phyloP scores from a whole-genome alignment of 305 asterid genomes.

The Fraxinus angustifolia region DNA sequence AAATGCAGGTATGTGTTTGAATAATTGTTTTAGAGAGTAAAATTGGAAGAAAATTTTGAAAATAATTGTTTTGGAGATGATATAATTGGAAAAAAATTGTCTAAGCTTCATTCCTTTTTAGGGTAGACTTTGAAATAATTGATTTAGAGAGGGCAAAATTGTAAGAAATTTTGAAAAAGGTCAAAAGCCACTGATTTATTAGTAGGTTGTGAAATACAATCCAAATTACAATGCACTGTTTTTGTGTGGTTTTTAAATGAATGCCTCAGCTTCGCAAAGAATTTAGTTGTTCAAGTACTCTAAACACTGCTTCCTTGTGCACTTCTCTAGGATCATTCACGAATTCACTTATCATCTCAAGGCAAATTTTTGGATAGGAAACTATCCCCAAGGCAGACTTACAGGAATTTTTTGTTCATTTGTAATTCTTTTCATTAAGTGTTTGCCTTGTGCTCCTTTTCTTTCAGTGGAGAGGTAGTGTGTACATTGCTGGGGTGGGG shows the following conservation, averaged over 20 bases:
- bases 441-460: background rate
- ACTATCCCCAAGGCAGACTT: background rate
- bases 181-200: background rate
- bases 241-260: background rate
- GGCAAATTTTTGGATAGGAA: background rate
- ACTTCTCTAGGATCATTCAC: background rate
- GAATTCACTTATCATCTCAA: background rate
- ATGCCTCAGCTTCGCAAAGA: background rate
- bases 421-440: background rate
- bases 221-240: background rate
- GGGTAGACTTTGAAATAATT: background rate
- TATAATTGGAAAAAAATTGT: background rate
- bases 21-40: background rate
- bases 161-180: background rate
- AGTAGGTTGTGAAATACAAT: background rate
- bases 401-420: background rate
- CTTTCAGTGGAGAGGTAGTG: background rate
- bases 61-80: background rate
- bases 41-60: background rate
- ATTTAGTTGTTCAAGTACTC: background rate
- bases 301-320: background rate
- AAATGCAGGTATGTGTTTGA: background rate
- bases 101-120: background rate
- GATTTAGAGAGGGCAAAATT: background rate
- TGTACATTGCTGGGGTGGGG: background rate